These are phyloP conservation scores for Eurotiales sp. DNA, from an alignment of 2,329 filamentous ascomycete species.

Conservation along the genomic window DNA sequence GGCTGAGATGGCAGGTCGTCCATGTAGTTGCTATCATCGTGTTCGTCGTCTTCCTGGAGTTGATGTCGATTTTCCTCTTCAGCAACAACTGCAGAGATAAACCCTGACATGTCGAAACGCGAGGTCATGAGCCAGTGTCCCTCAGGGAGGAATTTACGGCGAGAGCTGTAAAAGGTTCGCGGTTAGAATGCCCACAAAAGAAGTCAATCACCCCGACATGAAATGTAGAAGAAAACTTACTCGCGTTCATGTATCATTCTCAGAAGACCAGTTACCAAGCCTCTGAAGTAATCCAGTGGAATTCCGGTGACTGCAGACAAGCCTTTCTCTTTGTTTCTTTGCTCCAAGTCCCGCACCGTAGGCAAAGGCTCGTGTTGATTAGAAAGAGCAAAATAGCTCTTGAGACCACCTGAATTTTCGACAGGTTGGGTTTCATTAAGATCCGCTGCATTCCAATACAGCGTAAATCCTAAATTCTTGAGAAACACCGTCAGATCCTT, in stretches of 20 bases:
- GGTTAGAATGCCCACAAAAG: constrained; percentile 11
- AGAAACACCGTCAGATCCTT: constrained; percentile 74
- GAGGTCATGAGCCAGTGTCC: constrained; percentile 93
- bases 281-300: constrained; percentile 72
- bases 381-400: constrained; percentile 42
- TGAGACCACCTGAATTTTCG: constrained; percentile 41
- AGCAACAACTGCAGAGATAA: constrained; percentile 77
- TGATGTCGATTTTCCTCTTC: constrained; percentile 78
- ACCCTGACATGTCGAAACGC: constrained; percentile 80
- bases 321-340: constrained; percentile 42
- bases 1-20: constrained; percentile 33
- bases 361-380: constrained; percentile 20
- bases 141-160: constrained; percentile 75
- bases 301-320: constrained; percentile 66
- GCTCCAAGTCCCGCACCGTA: constrained; percentile 32
- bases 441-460: constrained; percentile 79
- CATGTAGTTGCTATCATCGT: constrained; percentile 44
- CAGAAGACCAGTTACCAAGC: constrained; percentile 73
- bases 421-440: constrained; percentile 45
- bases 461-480: constrained; percentile 83
- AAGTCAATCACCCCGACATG: not conserved
- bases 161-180: constrained; percentile 50
- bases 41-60: constrained; percentile 61
- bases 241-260: constrained; percentile 91
- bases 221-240: constrained; percentile 27